Percentiles rank a stretch among this genome's conserved stretches.
Conservation (phyloP, 495 filamentous ascomycete species). For the Lasiosphaeria hispida region DNA sequence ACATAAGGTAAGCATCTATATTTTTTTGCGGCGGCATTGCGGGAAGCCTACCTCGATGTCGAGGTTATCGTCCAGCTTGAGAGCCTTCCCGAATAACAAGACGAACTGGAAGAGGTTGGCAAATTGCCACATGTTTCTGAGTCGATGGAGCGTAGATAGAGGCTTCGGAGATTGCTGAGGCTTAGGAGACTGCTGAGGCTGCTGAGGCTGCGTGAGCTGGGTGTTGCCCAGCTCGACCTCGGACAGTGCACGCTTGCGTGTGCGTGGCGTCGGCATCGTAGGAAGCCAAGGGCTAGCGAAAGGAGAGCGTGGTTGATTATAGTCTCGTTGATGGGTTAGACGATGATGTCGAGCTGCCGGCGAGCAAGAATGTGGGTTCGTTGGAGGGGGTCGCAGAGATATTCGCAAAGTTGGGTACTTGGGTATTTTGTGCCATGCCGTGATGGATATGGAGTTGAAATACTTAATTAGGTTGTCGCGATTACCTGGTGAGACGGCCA, state of each 20-base stretch:
- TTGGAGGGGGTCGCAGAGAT: no score
- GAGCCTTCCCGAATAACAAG: conserved; percentile 77
- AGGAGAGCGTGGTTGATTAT: no score
- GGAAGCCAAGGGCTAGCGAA: no score
- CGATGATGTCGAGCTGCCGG: no score
- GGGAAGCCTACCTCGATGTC: conserved; percentile 67
- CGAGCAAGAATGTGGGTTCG: no score
- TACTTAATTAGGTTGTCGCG: no score
- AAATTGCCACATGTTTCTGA: conserved; percentile 93
- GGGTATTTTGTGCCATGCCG: no score
- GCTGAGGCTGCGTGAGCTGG: neutral
- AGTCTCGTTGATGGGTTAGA: no score
- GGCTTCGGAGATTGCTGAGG: conserved; percentile 21
- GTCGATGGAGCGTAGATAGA: conserved; percentile 56
- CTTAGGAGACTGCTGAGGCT: no score
- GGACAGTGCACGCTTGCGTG: conserved; percentile 68
- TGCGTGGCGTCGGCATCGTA: conserved; percentile 57
- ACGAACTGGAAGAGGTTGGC: conserved; percentile 93
- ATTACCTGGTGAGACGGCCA: no score
- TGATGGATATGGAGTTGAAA: no score
- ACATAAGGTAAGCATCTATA: neutral
- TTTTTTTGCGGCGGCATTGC: neutral
- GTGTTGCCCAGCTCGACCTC: conserved; percentile 53
- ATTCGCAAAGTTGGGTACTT: no score
- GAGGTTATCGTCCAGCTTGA: conserved; percentile 84